These are phyloP conservation scores for Fallopia convolvulus DNA, from an alignment of 148 eudicot species.

Conservation along the genomic window DNA sequence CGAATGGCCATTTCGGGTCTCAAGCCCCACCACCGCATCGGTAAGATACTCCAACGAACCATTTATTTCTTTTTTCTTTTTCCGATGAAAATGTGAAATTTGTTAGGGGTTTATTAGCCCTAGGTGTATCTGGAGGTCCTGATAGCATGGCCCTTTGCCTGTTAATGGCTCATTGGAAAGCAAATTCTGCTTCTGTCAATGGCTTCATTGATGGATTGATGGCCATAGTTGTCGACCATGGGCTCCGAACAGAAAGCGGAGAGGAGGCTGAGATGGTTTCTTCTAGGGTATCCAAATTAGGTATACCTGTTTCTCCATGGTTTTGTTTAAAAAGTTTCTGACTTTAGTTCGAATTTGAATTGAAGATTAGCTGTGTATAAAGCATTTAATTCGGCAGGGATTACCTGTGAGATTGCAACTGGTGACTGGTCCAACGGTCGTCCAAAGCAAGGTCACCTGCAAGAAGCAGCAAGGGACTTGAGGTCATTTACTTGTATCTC, in stretches of 20 bases:
- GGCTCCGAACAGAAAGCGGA: constrained; percentile 69
- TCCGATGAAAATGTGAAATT: background rate
- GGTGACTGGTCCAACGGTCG: constrained; percentile 78
- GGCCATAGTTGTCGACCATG: constrained; percentile 87
- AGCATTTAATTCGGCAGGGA: constrained; percentile 40
- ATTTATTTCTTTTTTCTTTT: background rate
- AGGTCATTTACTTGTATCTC: constrained; percentile 36
- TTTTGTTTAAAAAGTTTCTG: background rate
- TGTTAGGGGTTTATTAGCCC: constrained; percentile 37
- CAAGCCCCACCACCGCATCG: constrained; percentile 56
- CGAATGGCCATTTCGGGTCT: constrained; percentile 66
- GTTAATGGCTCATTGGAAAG: constrained; percentile 73
- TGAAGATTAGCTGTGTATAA: background rate
- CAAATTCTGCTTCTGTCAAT: constrained; percentile 15
- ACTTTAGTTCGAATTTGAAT: background rate
- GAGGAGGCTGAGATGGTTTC: constrained; percentile 70
- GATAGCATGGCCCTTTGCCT: constrained; percentile 90
- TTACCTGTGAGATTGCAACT: constrained; percentile 55
- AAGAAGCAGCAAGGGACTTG: constrained; percentile 86
- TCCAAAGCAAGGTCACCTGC: constrained; percentile 80
- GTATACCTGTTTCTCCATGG: constrained; percentile 25
- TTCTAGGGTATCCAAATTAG: constrained; percentile 58
- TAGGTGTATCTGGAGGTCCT: constrained; percentile 97
- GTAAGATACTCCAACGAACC: constrained; percentile 18
- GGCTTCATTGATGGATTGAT: constrained; percentile 64